phyloP scores from a whole-genome alignment of 176 grass and related monocot species.

The Paspalum vaginatum region DNA sequence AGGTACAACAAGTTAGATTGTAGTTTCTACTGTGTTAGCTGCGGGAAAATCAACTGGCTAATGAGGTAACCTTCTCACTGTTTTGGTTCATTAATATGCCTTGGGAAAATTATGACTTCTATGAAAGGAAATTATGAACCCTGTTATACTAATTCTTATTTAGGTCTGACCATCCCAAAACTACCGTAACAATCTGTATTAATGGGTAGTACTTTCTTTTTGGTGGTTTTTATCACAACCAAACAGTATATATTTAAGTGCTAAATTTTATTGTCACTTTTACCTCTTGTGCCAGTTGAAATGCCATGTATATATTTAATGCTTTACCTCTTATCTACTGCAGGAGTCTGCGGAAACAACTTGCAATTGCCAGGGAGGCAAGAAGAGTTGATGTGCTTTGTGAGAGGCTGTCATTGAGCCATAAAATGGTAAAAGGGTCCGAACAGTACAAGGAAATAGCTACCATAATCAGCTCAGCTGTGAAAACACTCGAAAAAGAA shows the following conservation, averaged over 20 bases:
- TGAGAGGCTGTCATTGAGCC: conserved; percentile 67
- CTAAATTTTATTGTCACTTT: conserved; percentile 1
- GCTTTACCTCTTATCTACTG: conserved; percentile 34
- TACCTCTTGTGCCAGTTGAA: not conserved
- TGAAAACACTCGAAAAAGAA: conserved; percentile 75
- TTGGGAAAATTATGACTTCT: conserved; percentile 1
- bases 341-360: conserved; percentile 78
- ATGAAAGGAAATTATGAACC: conserved; percentile 4
- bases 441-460: conserved; percentile 64
- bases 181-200: not conserved
- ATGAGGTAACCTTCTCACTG: conserved; percentile 62
- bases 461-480: conserved; percentile 59
- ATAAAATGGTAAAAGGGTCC: conserved; percentile 79
- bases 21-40: conserved; percentile 78
- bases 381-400: conserved; percentile 88
- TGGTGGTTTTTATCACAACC: not conserved
- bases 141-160: conserved; percentile 10
- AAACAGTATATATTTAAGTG: conserved; percentile 8
- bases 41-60: conserved; percentile 82
- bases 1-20: conserved; percentile 67
- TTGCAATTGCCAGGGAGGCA: conserved; percentile 66
- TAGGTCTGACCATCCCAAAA: conserved; percentile 8
- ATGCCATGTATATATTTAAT: not conserved
- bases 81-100: conserved; percentile 24
- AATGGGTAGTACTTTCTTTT: not conserved